phyloP scores from a whole-genome alignment of 2,329 filamentous ascomycete species.

The Ramularia endophylla region DNA sequence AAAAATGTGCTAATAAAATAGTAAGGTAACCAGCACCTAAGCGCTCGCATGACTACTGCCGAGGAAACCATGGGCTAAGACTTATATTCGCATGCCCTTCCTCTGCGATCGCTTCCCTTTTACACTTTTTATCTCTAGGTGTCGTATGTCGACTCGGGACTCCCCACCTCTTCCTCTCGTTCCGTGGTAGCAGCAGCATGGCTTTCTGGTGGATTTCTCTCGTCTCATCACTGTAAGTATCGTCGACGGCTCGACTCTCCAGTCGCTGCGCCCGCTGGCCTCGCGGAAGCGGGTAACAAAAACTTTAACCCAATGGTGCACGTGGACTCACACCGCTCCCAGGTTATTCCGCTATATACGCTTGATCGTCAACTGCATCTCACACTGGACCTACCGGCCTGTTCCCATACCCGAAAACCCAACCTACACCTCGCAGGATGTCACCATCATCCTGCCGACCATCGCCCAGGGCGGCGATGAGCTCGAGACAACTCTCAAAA shows the following conservation, averaged over 20 bases:
- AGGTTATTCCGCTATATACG: slow-evolving; percentile 86
- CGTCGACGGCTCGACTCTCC: background rate
- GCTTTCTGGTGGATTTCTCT: slow-evolving; percentile 28
- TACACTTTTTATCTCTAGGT: slow-evolving; percentile 16
- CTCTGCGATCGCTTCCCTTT: slow-evolving; percentile 23
- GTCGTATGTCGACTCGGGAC: slow-evolving; percentile 26
- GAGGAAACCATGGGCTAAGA: slow-evolving; percentile 24
- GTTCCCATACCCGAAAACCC: slow-evolving; percentile 77
- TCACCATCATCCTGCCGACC: slow-evolving; percentile 90
- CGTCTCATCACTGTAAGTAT: slow-evolving; percentile 29
- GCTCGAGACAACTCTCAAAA: slow-evolving; percentile 71
- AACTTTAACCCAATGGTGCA: slow-evolving; percentile 17
- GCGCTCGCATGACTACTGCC: slow-evolving; percentile 28
- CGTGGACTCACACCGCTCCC: slow-evolving; percentile 23
- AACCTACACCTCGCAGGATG: slow-evolving; percentile 72
- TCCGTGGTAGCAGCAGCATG: slow-evolving; percentile 30
- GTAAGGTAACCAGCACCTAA: slow-evolving; percentile 21
- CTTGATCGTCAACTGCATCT: slow-evolving; percentile 75
- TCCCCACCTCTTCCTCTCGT: slow-evolving; percentile 26
- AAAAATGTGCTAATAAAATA: slow-evolving; percentile 18
- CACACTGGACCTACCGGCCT: slow-evolving; percentile 82
- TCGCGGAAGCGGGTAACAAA: slow-evolving; percentile 15
- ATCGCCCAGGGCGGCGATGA: slow-evolving; percentile 84
- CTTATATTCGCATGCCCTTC: slow-evolving; percentile 27
- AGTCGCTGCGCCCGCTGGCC: slow-evolving; percentile 1